A percentile compares a stretch with the other conserved stretches of the same genome.
Evolutionary conservation across 139 green algal species (phyloP).

Genomic region (Diplosphaera chodatii): DNA sequence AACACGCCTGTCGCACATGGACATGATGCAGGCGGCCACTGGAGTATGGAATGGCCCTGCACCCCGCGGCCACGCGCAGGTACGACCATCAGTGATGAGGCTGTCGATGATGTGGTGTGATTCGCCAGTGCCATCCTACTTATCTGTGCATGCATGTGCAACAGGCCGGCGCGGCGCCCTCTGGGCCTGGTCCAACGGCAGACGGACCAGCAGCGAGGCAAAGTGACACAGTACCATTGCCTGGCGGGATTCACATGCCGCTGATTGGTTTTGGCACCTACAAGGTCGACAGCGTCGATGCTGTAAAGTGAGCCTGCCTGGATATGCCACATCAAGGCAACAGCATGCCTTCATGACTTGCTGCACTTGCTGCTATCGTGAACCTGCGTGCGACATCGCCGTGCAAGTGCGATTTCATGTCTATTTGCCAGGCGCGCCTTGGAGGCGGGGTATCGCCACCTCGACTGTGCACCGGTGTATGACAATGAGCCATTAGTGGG

Average conservation of each 20-base stretch:
- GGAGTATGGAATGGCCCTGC: constrained; percentile 77
- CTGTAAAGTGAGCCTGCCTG: constrained; percentile 29
- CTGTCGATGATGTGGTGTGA: no score
- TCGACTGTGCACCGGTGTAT: constrained; percentile 77
- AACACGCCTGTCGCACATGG: neutral
- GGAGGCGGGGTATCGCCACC: constrained; percentile 60
- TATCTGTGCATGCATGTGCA: neutral
- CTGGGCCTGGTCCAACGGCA: neutral
- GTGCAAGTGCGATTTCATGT: no score
- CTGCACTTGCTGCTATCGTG: no score
- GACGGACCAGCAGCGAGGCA: constrained; percentile 10
- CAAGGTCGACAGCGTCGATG: constrained; percentile 31
- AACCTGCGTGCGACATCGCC: no score
- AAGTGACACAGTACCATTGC: constrained; percentile 36
- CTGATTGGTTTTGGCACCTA: constrained; percentile 70
- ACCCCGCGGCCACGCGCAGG: constrained; percentile 18
- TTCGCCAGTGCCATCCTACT: no score
- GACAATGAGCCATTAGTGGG: constrained; percentile 64
- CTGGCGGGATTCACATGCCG: constrained; percentile 45
- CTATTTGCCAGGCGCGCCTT: constrained; percentile 28
- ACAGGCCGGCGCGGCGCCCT: neutral
- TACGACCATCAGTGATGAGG: no score
- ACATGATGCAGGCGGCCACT: constrained; percentile 35
- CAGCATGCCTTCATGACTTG: no score
- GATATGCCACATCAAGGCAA: neutral